These are phyloP conservation scores for Limonium bicolor DNA, from an alignment of 148 eudicot genomes.

Conservation along the genomic window DNA sequence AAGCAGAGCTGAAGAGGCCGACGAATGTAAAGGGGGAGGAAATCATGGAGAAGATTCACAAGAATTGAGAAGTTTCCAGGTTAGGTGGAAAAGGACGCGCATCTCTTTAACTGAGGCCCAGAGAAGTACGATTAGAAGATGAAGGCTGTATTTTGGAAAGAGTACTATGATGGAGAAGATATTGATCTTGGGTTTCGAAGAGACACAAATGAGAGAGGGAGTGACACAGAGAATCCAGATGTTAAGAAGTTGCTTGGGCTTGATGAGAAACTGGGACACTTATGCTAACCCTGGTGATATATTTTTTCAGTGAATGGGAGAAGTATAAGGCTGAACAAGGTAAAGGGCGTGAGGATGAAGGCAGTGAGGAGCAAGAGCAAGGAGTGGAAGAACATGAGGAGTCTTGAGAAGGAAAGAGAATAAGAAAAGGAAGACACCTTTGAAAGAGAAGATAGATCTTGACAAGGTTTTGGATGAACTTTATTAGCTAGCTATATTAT, in stretches of 20 bases:
- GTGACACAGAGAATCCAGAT: slow-evolving; percentile 62
- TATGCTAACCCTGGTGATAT: slow-evolving; percentile 39
- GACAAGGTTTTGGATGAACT: slow-evolving; percentile 60
- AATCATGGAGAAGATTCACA: slow-evolving; percentile 56
- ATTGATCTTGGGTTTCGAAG: slow-evolving; percentile 56
- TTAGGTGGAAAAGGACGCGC: slow-evolving; percentile 21
- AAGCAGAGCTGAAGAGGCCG: slow-evolving; percentile 79
- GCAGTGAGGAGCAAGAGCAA: slow-evolving; percentile 9
- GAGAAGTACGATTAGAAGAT: slow-evolving; percentile 68
- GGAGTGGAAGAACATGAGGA: slow-evolving; percentile 8
- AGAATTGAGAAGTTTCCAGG: slow-evolving; percentile 58
- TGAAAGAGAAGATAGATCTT: slow-evolving; percentile 35
- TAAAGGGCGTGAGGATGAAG: slow-evolving; percentile 7
- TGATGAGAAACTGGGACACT: slow-evolving; percentile 62
- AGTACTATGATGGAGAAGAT: slow-evolving; percentile 64
- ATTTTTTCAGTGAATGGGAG: slow-evolving; percentile 38
- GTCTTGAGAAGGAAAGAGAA: slow-evolving; percentile 29
- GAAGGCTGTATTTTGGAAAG: slow-evolving; percentile 47
- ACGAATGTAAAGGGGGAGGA: slow-evolving; percentile 89
- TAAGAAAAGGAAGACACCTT: slow-evolving; percentile 35
- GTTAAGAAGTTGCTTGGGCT: slow-evolving; percentile 82
- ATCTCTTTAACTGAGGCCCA: slow-evolving; percentile 47
- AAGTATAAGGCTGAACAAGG: slow-evolving; percentile 22
- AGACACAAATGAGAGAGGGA: slow-evolving; percentile 34
- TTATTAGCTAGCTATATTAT: slow-evolving; percentile 75